Evolutionary conservation across 2,329 filamentous ascomycete species (phyloP), one percentile per base, ranked within the genome.

Genomic region (Stagonosporopsis cucurbitacearum): DNA sequence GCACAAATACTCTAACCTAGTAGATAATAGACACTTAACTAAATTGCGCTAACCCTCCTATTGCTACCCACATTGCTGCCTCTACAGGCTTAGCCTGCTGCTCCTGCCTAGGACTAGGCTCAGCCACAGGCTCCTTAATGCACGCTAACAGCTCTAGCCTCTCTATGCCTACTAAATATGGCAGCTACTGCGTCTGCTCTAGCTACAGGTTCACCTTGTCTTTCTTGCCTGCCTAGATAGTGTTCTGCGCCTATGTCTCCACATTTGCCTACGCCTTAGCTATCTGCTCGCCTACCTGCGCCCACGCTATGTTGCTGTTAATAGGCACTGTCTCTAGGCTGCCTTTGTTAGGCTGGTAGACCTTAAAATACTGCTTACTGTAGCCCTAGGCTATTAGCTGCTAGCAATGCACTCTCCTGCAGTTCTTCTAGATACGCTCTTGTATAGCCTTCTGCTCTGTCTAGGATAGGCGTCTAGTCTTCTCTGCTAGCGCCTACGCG

Each of bases 361-460:
- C 45, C 30, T 56, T 6, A 28, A 56, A 56, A 28, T 56, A 56
- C 47, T 56, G 32, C 25, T 19, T 51, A 15, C 46, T 15, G 17
- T 56, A 26, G 5, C 4, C 25, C n/a, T 41, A 42, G 3, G 42
- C 26, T 50, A 49, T 32, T 32, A 49, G 32, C 23, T 33, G 17
- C 36, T 50, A 42, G 25, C 25, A 50, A 50, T 42, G 9, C 5
- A 26, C 25, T 26, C 9, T 26, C 25, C 9, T 33, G 13, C 13
- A 33, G 13, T 33, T 25, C 15, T 40, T 26, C 39, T 35, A 3
- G 13, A 26, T 26, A 26, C 25, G 9, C 1, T 19, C 12, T 40
- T 46, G 30, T 46, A 46, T 43, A 11, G 26, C 19, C 9, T 46
- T 46, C 19, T 43, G n/a, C 42, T 43, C 1, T 8, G 6, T 13